Evolutionary conservation across 352 stramenopile genomes (phyloP).

Genomic region (Globisporangium abappressorium): DNA sequence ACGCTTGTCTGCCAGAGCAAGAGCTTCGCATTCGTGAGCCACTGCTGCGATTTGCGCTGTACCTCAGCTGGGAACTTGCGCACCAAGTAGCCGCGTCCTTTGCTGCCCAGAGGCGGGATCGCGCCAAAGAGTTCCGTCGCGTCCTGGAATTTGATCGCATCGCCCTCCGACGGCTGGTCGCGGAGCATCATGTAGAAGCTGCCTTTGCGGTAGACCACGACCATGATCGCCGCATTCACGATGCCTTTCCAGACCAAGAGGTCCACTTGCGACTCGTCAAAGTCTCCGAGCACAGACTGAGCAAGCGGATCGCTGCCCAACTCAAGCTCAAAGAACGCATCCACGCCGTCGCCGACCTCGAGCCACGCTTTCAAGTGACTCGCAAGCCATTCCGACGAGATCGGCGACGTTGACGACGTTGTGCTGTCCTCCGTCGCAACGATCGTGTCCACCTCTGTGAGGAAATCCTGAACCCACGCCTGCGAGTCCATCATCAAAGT

Average conservation of each 20-base stretch:
- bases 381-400: slow-evolving; percentile 27
- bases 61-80: slow-evolving; percentile 27
- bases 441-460: slow-evolving; percentile 39
- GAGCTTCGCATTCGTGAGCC: slow-evolving; percentile 48
- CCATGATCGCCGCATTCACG: slow-evolving; percentile 46
- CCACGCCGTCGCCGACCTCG: slow-evolving; percentile 38
- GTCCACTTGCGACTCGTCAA: slow-evolving; percentile 25
- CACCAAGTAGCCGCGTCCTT: slow-evolving; percentile 55
- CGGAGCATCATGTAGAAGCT: slow-evolving; percentile 55
- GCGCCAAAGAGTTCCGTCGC: slow-evolving; percentile 43
- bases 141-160: slow-evolving; percentile 25
- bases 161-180: slow-evolving; percentile 20
- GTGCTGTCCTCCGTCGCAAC: slow-evolving; percentile 15
- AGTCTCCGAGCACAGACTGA: slow-evolving; percentile 18
- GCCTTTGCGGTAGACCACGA: slow-evolving; percentile 44
- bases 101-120: slow-evolving; percentile 37
- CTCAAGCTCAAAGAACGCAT: slow-evolving; percentile 68
- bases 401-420: slow-evolving; percentile 3
- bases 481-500: slow-evolving; percentile 49
- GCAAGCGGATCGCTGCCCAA: slow-evolving; percentile 16
- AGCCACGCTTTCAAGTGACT: slow-evolving; percentile 53
- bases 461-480: slow-evolving; percentile 48
- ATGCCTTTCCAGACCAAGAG: slow-evolving; percentile 63
- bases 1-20: slow-evolving; percentile 57
- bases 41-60: slow-evolving; percentile 20